phyloP scores from a whole-genome alignment of 192 early-diverging fungal genomes.

The Coemansia asiatica region DNA sequence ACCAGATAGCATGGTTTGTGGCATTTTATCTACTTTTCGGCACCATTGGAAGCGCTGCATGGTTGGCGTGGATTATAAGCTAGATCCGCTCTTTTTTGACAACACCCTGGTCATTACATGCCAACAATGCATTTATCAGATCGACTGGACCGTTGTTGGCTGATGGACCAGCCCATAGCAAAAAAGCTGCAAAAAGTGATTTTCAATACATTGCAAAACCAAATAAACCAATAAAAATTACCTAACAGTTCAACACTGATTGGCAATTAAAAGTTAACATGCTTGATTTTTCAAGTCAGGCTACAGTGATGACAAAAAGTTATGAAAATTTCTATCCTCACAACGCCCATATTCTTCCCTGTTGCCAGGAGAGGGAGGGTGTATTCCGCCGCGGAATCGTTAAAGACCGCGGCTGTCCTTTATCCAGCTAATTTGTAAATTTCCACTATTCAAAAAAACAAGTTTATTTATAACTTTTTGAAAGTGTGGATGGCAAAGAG shows the following conservation, averaged over 20 bases:
- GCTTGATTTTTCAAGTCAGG: neutral
- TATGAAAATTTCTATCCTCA: no score
- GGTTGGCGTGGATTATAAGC: constrained; percentile 15
- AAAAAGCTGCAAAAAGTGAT: neutral
- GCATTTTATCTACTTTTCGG: constrained; percentile 30
- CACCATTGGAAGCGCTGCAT: constrained; percentile 26
- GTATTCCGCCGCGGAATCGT: no score
- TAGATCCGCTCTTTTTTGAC: neutral
- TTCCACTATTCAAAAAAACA: no score
- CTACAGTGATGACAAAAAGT: no score
- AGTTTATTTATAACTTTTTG: no score
- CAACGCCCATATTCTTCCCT: no score
- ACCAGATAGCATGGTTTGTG: constrained; percentile 69
- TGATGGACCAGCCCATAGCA: neutral
- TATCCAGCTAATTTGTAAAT: no score
- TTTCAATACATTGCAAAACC: neutral
- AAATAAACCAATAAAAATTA: no score
- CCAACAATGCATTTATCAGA: neutral
- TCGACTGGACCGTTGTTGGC: neutral
- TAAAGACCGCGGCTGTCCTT: no score
- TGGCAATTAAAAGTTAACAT: neutral
- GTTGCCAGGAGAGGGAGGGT: no score
- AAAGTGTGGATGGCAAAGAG: no score
- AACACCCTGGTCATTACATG: neutral
- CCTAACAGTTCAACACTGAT: no score